Evolutionary conservation across 2,329 filamentous ascomycete species (phyloP).

Genomic region (Tolypocladium paradoxum): DNA sequence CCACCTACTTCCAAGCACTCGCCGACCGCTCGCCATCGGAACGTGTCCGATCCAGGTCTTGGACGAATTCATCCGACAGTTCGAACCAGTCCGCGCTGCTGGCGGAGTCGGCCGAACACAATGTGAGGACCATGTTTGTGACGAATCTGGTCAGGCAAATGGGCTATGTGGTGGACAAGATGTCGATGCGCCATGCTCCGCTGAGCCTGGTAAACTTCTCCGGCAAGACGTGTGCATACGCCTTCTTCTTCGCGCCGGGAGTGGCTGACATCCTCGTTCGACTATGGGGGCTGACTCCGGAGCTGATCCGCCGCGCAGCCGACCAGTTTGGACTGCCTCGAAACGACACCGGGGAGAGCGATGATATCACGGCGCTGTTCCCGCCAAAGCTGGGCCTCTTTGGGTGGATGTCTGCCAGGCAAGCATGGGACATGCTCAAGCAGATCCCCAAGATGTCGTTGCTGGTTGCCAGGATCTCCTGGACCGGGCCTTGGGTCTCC

Average conservation of each 20-base stretch:
- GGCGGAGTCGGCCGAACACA: slow-evolving; percentile 68
- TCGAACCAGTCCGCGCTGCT: slow-evolving; percentile 49
- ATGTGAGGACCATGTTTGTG: slow-evolving; percentile 77
- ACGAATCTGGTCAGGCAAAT: slow-evolving; percentile 76
- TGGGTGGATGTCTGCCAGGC: slow-evolving; percentile 42
- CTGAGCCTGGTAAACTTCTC: slow-evolving; percentile 70
- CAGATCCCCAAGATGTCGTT: slow-evolving; percentile 55
- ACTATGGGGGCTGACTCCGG: slow-evolving; percentile 64
- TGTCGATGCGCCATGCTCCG: slow-evolving; percentile 63
- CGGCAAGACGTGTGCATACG: slow-evolving; percentile 83
- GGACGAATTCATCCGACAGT: slow-evolving; percentile 45
- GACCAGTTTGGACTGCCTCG: slow-evolving; percentile 57
- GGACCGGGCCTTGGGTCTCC: slow-evolving; percentile 75
- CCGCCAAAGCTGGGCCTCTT: slow-evolving; percentile 52
- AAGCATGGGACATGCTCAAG: slow-evolving; percentile 46
- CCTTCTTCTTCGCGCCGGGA: slow-evolving; percentile 85
- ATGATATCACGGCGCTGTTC: slow-evolving; percentile 58
- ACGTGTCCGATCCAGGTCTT: slow-evolving; percentile 31
- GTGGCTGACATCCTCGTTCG: slow-evolving; percentile 75
- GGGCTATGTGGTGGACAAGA: slow-evolving; percentile 77
- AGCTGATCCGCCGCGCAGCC: slow-evolving; percentile 59
- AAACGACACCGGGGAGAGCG: slow-evolving; percentile 43
- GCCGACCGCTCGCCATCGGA: slow-evolving; percentile 41
- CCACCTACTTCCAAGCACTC: slow-evolving; percentile 55
- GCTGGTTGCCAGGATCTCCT: slow-evolving; percentile 62